phyloP scores from a whole-genome alignment of 768 basidiomycete species.

The Podaxis carcinomalis region DNA sequence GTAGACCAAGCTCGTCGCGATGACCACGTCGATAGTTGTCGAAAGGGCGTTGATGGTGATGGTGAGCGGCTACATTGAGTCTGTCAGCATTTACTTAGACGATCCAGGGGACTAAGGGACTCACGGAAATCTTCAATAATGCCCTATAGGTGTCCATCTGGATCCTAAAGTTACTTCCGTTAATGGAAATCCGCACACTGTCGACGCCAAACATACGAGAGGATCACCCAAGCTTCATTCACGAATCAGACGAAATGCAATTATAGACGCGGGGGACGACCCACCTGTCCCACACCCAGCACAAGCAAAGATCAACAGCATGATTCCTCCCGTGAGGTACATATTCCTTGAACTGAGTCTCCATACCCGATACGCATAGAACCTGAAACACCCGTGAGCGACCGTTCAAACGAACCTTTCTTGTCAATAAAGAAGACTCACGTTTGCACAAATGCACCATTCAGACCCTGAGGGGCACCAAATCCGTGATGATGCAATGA shows the following conservation, averaged over 20 bases:
- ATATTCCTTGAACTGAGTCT: slow-evolving; percentile 37
- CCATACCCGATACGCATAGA: slow-evolving; percentile 48
- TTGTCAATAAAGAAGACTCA: slow-evolving; percentile 15
- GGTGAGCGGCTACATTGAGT: slow-evolving; percentile 33
- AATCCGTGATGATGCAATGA: slow-evolving; percentile 4
- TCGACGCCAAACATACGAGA: slow-evolving; percentile 29
- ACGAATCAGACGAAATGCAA: not conserved
- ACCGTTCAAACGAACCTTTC: not conserved
- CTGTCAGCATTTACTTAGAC: not conserved
- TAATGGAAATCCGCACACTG: not conserved
- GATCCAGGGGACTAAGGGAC: slow-evolving; percentile 3
- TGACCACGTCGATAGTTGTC: slow-evolving; percentile 42
- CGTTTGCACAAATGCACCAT: slow-evolving; percentile 50
- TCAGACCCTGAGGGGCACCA: slow-evolving; percentile 36
- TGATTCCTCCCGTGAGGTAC: slow-evolving; percentile 26
- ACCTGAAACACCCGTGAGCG: slow-evolving; percentile 24
- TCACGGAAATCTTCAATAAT: slow-evolving; percentile 31
- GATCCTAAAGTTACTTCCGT: slow-evolving; percentile 21
- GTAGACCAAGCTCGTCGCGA: slow-evolving; percentile 41
- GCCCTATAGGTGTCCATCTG: slow-evolving; percentile 32
- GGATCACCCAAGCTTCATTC: slow-evolving; percentile 34
- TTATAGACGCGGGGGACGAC: not conserved
- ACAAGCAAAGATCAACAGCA: slow-evolving; percentile 27
- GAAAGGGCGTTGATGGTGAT: slow-evolving; percentile 49
- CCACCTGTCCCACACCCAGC: slow-evolving; percentile 31